Percentiles rank a stretch among this genome's conserved stretches.
These are phyloP conservation scores for Fusarium solani-melongenae DNA, from an alignment of 2,329 filamentous ascomycete species.

Conservation along the genomic window DNA sequence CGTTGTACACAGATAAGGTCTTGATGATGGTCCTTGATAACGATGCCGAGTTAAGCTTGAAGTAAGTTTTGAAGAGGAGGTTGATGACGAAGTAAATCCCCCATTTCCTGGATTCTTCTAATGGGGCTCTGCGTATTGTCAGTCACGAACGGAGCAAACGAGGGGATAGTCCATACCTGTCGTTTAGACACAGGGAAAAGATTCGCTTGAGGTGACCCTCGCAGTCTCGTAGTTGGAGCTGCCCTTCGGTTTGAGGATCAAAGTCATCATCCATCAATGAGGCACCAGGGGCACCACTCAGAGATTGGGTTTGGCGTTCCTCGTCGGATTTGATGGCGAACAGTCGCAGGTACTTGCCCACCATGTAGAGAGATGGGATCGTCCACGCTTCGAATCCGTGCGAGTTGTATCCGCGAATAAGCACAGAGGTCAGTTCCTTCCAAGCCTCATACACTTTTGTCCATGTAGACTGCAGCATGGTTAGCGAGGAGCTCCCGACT, in stretches of 20 bases:
- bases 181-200: slow-evolving; percentile 89
- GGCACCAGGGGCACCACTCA: slow-evolving; percentile 51
- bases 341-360: slow-evolving; percentile 84
- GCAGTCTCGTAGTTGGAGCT: slow-evolving; percentile 89
- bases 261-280: slow-evolving; percentile 81
- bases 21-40: slow-evolving; percentile 90
- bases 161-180: slow-evolving; percentile 70
- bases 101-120: slow-evolving; percentile 96
- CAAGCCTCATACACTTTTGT: slow-evolving; percentile 86
- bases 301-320: slow-evolving; percentile 60
- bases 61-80: slow-evolving; percentile 97
- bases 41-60: slow-evolving; percentile 91
- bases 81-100: slow-evolving; percentile 96
- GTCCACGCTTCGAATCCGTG: slow-evolving; percentile 88
- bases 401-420: slow-evolving; percentile 85
- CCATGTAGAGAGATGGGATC: slow-evolving; percentile 87
- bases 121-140: slow-evolving; percentile 65
- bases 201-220: slow-evolving; percentile 91
- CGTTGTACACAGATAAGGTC: slow-evolving; percentile 78
- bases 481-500: slow-evolving; percentile 23
- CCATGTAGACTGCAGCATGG: slow-evolving; percentile 69
- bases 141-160: neutral
- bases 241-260: slow-evolving; percentile 78
- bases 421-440: slow-evolving; percentile 82
- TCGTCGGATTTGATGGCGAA: slow-evolving; percentile 94